Evolutionary conservation across 176 grass and related monocot species (phyloP).

Genomic region (Metroxylon sagu): DNA sequence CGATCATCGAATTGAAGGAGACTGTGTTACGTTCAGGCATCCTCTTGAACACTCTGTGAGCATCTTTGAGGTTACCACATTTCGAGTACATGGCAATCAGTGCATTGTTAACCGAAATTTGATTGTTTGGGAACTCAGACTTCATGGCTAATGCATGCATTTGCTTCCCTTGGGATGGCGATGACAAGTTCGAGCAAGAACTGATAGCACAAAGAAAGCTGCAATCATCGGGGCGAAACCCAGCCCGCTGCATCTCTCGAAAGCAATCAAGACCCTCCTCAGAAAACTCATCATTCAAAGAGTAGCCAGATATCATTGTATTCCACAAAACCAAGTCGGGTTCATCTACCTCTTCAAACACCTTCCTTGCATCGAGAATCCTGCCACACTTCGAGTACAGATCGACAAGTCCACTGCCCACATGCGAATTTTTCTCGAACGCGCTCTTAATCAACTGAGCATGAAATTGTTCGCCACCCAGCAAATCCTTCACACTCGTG

Average conservation of each 20-base stretch:
- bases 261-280: conserved; percentile 33
- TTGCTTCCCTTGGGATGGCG: conserved; percentile 33
- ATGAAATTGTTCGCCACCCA: conserved; percentile 24
- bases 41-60: conserved; percentile 30
- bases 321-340: conserved; percentile 45
- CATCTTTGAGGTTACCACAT: conserved; percentile 30
- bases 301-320: conserved; percentile 36
- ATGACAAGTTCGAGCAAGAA: conserved; percentile 29
- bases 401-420: conserved; percentile 34
- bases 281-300: conserved; percentile 25
- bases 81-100: conserved; percentile 29
- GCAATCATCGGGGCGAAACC: conserved; percentile 34
- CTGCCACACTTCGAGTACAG: conserved; percentile 27
- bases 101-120: conserved; percentile 30
- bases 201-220: conserved; percentile 41
- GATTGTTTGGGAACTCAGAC: conserved; percentile 23
- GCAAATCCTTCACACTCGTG: conserved; percentile 13
- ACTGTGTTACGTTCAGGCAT: conserved; percentile 25
- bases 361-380: conserved; percentile 25
- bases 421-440: conserved; percentile 18
- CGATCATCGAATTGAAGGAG: conserved; percentile 42
- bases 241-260: conserved; percentile 22
- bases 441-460: conserved; percentile 24
- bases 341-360: conserved; percentile 25
- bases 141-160: conserved; percentile 43